Base-by-base conservation (phyloP, 2,329 filamentous ascomycete genomes). In the Dryadomyces quercus-mongolicae region DNA sequence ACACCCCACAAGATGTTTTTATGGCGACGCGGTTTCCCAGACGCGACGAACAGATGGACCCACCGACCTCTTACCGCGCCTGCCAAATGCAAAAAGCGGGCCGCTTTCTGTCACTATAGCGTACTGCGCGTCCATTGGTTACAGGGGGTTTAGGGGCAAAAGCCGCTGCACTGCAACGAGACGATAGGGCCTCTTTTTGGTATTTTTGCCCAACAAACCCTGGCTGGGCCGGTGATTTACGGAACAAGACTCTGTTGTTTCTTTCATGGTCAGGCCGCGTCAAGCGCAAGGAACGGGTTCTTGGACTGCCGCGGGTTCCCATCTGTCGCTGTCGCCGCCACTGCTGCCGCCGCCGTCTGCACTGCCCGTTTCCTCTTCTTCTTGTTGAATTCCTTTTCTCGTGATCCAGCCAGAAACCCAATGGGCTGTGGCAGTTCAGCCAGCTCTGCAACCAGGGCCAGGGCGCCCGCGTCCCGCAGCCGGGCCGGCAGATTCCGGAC, bases 221-320 rank as follows among this genome's bases (percentile, higher is more conserved):
- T 31, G 25, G 25, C 25, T 8, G 8, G 25, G 25, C 25, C 25
- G 25, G 25, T 31, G 25, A 31, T 31, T 31, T 31, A 31, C 25
- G 25, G 25, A 31, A 8, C 25, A 31, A 31, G 4, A 31, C 4
- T 8, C 25, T 31, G 25, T 31, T 31, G 4, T 31, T 8, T n/a
- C 46, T 48, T 7, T 3, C 18, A 10, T 18, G 5, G 12, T 34
- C 38, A 51, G 10, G 20, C 12, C 8, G 15, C 48, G 12, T 56
- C 55, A 0, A 60, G 53, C 1, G 57, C 4, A 7, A 56, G 22
- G 53, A 60, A 60, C 7, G 56, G 56, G 15, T 60, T 60, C 18
- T 25, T 43, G 3, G 54, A 42, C 22, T 31, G 22, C 7, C 40
- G 40, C 12, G 36, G 25, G 10, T 38, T 45, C 15, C 20, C 22